These are phyloP conservation scores for Paraphoma sp. DNA, from an alignment of 2,329 filamentous ascomycete species.

Conservation along the genomic window DNA sequence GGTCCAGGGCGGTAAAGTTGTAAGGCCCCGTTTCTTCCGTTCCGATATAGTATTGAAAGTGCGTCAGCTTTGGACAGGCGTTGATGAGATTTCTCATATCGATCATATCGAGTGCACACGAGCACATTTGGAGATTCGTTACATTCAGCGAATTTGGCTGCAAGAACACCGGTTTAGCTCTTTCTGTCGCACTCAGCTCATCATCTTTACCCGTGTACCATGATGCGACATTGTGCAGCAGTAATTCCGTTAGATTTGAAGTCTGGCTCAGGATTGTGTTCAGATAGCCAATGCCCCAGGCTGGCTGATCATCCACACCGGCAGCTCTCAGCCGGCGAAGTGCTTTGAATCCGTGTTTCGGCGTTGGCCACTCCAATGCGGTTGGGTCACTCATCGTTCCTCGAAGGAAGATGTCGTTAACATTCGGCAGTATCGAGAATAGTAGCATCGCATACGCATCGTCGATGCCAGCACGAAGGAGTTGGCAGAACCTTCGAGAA, in stretches of 20 bases:
- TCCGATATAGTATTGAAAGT: not conserved
- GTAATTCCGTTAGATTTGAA: not conserved
- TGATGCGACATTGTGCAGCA: not conserved
- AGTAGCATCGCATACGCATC: conserved; percentile 9
- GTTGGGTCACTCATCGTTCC: not conserved
- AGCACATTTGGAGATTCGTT: not conserved
- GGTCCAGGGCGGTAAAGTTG: not conserved
- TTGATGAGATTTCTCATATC: not conserved
- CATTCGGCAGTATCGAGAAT: conserved; percentile 8
- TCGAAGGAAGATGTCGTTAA: not conserved
- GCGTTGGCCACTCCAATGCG: not conserved
- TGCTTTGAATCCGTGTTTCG: not conserved
- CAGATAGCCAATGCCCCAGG: conserved; percentile 1
- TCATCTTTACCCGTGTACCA: not conserved
- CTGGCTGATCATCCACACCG: not conserved
- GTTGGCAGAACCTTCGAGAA: conserved; percentile 12
- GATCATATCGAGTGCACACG: too few relatives aligned
- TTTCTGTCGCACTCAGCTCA: not conserved
- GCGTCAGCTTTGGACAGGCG: conserved; percentile 1
- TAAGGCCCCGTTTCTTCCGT: not conserved
- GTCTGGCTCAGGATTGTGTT: not conserved
- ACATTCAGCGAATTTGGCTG: not conserved
- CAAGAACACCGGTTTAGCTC: not conserved
- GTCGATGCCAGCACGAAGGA: conserved; percentile 7
- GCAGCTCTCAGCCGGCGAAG: not conserved